phyloP scores from a whole-genome alignment of 1,139 yeast species.

The Meyerozyma guilliermondii region DNA sequence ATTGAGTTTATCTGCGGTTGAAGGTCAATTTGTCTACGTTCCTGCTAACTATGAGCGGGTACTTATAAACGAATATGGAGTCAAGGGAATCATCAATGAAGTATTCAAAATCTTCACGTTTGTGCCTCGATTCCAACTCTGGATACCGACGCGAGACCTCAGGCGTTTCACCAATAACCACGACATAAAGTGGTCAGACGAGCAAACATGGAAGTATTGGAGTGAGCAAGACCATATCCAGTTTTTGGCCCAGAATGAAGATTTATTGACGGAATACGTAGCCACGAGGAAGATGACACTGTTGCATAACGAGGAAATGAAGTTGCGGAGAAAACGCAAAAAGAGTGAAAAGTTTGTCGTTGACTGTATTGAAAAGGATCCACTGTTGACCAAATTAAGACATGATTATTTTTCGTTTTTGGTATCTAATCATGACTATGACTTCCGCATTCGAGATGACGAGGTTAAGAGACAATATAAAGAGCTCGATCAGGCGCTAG shows the following conservation, averaged over 20 bases:
- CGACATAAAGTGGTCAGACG: conserved; percentile 1
- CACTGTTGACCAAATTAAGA: conserved; percentile 15
- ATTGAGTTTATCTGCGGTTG: conserved; percentile 23
- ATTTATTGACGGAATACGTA: conserved; percentile 26
- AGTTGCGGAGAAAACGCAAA: not conserved
- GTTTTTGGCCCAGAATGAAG: conserved; percentile 17
- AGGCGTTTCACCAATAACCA: conserved; percentile 13
- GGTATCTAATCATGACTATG: conserved; percentile 5
- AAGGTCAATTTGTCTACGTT: conserved; percentile 30
- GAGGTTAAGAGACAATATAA: not conserved
- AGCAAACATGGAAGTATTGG: conserved; percentile 5
- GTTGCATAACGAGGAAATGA: conserved; percentile 28
- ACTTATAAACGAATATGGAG: conserved; percentile 26
- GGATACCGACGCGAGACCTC: conserved; percentile 21
- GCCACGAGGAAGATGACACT: conserved; percentile 24
- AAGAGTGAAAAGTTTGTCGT: not conserved
- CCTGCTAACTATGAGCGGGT: conserved; percentile 25
- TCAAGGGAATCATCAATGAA: conserved; percentile 12
- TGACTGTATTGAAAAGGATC: conserved; percentile 5
- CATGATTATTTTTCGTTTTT: conserved; percentile 20
- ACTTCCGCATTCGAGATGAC: conserved; percentile 5
- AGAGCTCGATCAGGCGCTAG: not conserved
- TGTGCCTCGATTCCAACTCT: conserved; percentile 21
- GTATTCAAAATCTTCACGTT: conserved; percentile 10
- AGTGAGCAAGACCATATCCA: conserved; percentile 25